Conservation (phyloP, 805 yeast genomes). For the Candida sakaeoensis region DNA sequence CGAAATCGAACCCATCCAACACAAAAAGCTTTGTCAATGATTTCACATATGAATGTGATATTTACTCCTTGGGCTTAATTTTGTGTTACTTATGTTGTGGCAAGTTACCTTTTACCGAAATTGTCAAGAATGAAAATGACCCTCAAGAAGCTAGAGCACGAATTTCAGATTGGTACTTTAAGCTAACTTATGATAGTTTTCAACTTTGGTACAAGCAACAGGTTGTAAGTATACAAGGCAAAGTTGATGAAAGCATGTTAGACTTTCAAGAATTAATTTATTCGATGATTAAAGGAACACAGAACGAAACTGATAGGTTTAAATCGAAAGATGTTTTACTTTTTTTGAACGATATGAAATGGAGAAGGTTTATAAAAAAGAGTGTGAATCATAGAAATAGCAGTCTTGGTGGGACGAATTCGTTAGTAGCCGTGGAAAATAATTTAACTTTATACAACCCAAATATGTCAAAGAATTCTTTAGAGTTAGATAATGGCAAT, state of each 20-base stretch:
- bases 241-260: constrained; percentile 2
- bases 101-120: constrained; percentile 50
- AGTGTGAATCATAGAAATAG: background rate
- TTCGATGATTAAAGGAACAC: constrained; percentile 29
- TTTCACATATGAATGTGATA: constrained; percentile 70
- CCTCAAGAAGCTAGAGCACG: constrained; percentile 25
- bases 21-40: constrained; percentile 41
- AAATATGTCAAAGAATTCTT: background rate
- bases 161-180: constrained; percentile 30
- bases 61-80: constrained; percentile 83
- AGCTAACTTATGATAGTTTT: constrained; percentile 18
- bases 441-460: constrained; percentile 2
- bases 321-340: constrained; percentile 17
- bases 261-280: constrained; percentile 21
- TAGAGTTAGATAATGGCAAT: constrained; percentile 2
- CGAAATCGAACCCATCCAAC: constrained; percentile 20
- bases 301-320: constrained; percentile 7
- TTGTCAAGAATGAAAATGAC: constrained; percentile 19
- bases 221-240: background rate
- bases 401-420: background rate
- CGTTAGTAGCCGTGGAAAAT: background rate
- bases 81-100: constrained; percentile 72
- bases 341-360: constrained; percentile 20
- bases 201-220: constrained; percentile 22
- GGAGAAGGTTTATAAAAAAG: constrained; percentile 11